Conservation (phyloP, 148 eudicot species). For the Persicaria maculosa region DNA sequence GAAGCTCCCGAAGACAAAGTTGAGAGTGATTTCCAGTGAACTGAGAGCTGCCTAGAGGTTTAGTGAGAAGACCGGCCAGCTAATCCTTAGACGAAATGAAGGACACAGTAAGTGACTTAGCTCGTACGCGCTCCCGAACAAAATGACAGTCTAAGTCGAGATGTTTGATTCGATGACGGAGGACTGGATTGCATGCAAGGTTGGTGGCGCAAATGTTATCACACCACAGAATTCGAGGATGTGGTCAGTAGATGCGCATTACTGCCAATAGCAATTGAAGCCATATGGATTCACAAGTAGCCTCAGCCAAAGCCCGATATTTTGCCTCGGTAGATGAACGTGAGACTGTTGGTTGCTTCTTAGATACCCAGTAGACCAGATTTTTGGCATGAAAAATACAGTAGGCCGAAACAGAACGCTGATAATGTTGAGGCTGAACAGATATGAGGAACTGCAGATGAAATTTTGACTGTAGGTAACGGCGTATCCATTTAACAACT, state of each 20-base stretch:
- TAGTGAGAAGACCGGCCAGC: neutral
- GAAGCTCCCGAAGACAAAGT: too few relatives aligned
- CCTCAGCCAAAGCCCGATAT: neutral
- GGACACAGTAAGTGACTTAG: neutral
- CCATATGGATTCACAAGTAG: neutral
- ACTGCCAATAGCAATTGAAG: neutral
- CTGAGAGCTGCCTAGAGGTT: neutral
- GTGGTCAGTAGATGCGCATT: neutral
- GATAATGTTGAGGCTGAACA: rapidly evolving
- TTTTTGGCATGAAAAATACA: neutral
- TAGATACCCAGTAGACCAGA: neutral
- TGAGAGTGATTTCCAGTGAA: neutral
- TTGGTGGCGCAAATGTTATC: neutral
- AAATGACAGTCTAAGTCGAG: neutral
- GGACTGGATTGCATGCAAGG: neutral
- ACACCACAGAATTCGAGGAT: neutral
- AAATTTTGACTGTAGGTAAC: neutral
- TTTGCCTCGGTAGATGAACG: neutral
- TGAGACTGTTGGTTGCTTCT: neutral
- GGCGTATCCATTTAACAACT: neutral
- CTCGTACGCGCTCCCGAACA: neutral
- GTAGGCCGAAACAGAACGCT: neutral
- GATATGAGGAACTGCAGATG: neutral
- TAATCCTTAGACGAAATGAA: neutral
- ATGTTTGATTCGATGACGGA: neutral